Base-by-base conservation (phyloP, 306 rosid species). In the Canavalia gladiata region DNA sequence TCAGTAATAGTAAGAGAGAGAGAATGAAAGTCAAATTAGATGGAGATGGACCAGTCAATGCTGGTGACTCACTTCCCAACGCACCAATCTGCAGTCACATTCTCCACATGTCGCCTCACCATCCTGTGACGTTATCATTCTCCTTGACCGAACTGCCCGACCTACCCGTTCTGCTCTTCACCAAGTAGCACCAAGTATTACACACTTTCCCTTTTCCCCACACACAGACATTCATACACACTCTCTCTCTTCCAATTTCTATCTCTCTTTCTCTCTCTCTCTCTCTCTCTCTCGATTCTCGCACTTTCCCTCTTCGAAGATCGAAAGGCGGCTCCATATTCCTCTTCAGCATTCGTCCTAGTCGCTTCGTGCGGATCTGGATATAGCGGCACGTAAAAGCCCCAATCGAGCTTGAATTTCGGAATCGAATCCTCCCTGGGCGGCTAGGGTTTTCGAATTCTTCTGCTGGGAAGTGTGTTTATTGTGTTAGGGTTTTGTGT, bases 171-270 rank as follows among this genome's bases (percentile, higher is more conserved):
- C 74, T 56, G 56, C 75, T 71, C 80, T n/a, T 47, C 51, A n/a
- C 79, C 79, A 76, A 80, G 3, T 37, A 82, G 85, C 82, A 70
- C 87, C 69, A n/a, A n/a, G n/a, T 80, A 85, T 81, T 80, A 79
- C 87, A 54, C 86, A 18, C 83, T 42, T 59, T 82, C 43, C 3
- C 80, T 11, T 10, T 25, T 66, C n/a, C n/a, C n/a, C n/a, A n/a
- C n/a, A n/a, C n/a, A n/a, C n/a, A n/a, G n/a, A n/a, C n/a, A n/a
- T n/a, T n/a, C n/a, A n/a, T n/a, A 37, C 72, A 75, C 52, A 81
- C 68, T 67, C 78, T 86, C 50, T 83, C 80, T 30, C 81, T 42
- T 34, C 80, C 62, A 8, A 81, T 31, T 72, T 59, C 81, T n/a
- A n/a, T n/a, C n/a, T n/a, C n/a, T n/a, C n/a, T n/a, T n/a, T 83